Evolutionary conservation across 345 rosid species (phyloP).

Genomic region (Salix suchowensis): DNA sequence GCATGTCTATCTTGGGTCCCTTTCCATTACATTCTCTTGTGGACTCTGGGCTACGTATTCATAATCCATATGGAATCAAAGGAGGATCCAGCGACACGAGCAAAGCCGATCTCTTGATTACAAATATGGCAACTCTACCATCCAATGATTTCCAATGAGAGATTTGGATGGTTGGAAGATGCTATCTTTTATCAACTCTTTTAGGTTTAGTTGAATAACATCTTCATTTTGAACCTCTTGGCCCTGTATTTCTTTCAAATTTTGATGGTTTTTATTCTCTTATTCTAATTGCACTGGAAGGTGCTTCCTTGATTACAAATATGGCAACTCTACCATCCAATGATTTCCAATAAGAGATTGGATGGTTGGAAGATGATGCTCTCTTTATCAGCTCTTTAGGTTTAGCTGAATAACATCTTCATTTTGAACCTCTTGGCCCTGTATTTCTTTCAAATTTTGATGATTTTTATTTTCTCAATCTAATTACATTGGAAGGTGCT

Average conservation of each 20-base stretch:
- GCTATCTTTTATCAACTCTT: not conserved
- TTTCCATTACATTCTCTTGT: slow-evolving; percentile 66
- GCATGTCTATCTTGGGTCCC: slow-evolving; percentile 79
- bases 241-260: not conserved
- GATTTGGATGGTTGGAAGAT: not conserved
- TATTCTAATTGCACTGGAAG: not conserved
- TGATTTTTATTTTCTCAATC: not conserved
- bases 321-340: slow-evolving; percentile 3
- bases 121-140: not conserved
- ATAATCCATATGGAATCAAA: slow-evolving; percentile 61
- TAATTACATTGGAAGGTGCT: slow-evolving; percentile 8
- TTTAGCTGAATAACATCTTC: not conserved
- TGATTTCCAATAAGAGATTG: not conserved
- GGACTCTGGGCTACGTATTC: slow-evolving; percentile 70
- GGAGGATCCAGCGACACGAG: slow-evolving; percentile 65
- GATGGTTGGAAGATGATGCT: slow-evolving; percentile 5
- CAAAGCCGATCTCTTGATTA: slow-evolving; percentile 48
- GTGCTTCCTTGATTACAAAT: slow-evolving; percentile 32
- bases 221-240: not conserved
- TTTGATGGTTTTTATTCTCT: not conserved
- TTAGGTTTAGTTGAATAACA: not conserved
- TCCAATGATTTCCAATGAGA: slow-evolving; percentile 1
- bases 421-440: not conserved
- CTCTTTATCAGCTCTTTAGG: not conserved
- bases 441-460: not conserved